phyloP scores from a whole-genome alignment of 495 filamentous ascomycete species.

The Immersiella caudata region DNA sequence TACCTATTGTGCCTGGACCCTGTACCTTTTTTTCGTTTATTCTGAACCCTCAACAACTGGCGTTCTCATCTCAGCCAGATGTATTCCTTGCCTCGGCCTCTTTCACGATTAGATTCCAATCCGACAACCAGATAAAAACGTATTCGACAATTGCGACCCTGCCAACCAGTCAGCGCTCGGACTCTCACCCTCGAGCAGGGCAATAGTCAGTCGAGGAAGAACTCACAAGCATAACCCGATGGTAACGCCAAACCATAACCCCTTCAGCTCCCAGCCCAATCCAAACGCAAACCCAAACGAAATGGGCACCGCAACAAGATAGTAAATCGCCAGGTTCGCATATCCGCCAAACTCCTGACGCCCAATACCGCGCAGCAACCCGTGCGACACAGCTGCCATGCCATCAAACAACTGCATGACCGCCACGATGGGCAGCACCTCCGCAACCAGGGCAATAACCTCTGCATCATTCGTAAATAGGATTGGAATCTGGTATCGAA shows the following conservation, averaged over 20 bases:
- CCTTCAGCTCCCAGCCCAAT: slow-evolving; percentile 69
- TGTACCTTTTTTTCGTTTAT: background rate
- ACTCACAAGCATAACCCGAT: slow-evolving; percentile 63
- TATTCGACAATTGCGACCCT: slow-evolving; percentile 68
- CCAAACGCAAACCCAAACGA: slow-evolving; percentile 76
- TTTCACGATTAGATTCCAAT: slow-evolving; percentile 74
- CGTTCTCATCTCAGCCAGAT: background rate
- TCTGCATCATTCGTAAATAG: slow-evolving; percentile 82
- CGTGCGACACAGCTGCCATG: slow-evolving; percentile 75
- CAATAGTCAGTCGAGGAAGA: background rate
- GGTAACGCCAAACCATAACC: slow-evolving; percentile 83
- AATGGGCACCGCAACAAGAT: slow-evolving; percentile 80
- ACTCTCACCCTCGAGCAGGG: background rate
- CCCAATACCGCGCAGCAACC: slow-evolving; percentile 80
- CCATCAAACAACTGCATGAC: slow-evolving; percentile 89
- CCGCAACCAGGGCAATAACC: slow-evolving; percentile 73
- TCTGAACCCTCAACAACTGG: background rate
- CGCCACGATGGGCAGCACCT: slow-evolving; percentile 74
- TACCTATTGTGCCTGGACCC: background rate
- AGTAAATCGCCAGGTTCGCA: slow-evolving; percentile 82
- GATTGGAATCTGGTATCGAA: slow-evolving; percentile 69
- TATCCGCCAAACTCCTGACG: slow-evolving; percentile 88
- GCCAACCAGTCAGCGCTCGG: slow-evolving; percentile 17
- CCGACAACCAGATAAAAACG: slow-evolving; percentile 64
- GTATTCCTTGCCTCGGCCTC: slow-evolving; percentile 72